These are phyloP conservation scores for Macrolepiota fuliginosa DNA, from an alignment of 768 basidiomycete genomes.

Conservation along the genomic window DNA sequence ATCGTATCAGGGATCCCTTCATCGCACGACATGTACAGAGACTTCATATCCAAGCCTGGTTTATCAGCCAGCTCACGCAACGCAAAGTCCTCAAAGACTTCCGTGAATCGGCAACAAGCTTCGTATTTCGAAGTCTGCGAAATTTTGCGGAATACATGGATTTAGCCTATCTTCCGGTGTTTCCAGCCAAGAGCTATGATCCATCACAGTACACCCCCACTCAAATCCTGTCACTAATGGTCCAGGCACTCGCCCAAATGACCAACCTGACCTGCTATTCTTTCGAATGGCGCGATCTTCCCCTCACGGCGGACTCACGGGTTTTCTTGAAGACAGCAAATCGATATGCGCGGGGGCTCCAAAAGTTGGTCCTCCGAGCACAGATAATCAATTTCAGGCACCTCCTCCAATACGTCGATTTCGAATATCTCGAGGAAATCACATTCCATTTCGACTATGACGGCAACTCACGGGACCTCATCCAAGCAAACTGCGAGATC, in stretches of 20 bases:
- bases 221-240: not conserved
- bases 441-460: conserved; percentile 3
- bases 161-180: not conserved
- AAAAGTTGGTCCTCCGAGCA: not conserved
- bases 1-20: conserved; percentile 24
- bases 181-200: not conserved
- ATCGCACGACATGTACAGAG: conserved; percentile 30
- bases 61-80: conserved; percentile 32
- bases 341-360: not conserved
- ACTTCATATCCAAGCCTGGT: conserved; percentile 36
- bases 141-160: not conserved
- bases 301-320: not conserved
- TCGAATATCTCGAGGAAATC: conserved; percentile 5
- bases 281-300: conserved; percentile 6
- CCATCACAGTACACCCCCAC: not conserved
- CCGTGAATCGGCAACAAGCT: not conserved
- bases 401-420: not conserved
- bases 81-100: not conserved
- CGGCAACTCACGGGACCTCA: not conserved
- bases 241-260: not conserved
- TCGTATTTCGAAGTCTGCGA: not conserved
- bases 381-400: not conserved
- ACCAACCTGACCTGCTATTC: conserved; percentile 1
- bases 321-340: not conserved
- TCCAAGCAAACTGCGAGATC: not conserved